Evolutionary conservation across 2,329 filamentous ascomycete species (phyloP), one percentile per base, ranked within the genome.

Genomic region (Arthroderma sp.): DNA sequence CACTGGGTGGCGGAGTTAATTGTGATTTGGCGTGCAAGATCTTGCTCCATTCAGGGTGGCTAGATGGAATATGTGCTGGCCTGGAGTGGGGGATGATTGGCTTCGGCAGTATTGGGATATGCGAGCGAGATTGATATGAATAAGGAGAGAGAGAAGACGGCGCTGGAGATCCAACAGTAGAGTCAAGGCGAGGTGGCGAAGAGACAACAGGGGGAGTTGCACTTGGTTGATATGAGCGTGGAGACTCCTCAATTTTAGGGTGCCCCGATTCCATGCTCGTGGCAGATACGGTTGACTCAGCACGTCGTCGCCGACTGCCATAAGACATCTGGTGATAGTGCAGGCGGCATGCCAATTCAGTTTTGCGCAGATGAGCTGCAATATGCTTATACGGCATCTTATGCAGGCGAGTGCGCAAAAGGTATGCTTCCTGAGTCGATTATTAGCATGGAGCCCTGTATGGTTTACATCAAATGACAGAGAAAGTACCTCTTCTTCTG

Each of bases 351-450:
- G 85, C 85, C 48, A 91, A 72, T 67, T 91, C 85, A 0, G 85
- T 91, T 71, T 91, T 93, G 67, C 87, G 85, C 53, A 91, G 69
- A 55, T 88, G 81, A 47, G 81, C 77, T 47, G 85, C 85, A 59
- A 91, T 91, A 61, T 89, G 83, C 72, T 89, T 91, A 67, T 91
- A 91, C 0, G 85, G 85, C 79, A 89, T 86, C 67, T 89, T 89
- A 57, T 88, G 83, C 57, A 85, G 76, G 47, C 85, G 82, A 49
- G 83, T 88, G 64, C 87, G 83, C 49, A 91, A 74, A 44, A 91
- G 79, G 62, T 89, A 91, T 47, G 80, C 75, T 67, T 91, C 85
- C 84, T 89, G 51, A 50, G 15, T 22, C 15, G 3, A 22, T 22
- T 22, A 22, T 22, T 22, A 22, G 40, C 34, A 43, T 29, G 44